These are phyloP conservation scores for Ascosphaera apis DNA, from an alignment of 2,329 filamentous ascomycete genomes.

Conservation along the genomic window DNA sequence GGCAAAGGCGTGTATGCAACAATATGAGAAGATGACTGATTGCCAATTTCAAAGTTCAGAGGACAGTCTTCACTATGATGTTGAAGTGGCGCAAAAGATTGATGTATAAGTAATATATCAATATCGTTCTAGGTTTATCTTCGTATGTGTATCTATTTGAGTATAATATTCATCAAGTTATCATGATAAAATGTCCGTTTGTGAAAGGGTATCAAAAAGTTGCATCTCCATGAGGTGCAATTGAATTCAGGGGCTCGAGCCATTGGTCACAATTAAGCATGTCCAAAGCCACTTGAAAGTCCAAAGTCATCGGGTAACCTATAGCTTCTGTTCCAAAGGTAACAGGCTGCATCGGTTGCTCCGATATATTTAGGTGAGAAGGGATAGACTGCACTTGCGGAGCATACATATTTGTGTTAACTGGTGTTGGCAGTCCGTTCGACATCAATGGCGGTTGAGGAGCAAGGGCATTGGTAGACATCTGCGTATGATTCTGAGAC, in stretches of 20 bases:
- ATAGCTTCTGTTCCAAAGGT: neutral
- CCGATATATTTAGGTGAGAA: neutral
- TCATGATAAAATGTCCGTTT: too few relatives aligned
- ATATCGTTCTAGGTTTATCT: too few relatives aligned
- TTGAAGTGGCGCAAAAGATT: neutral
- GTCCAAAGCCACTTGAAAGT: neutral
- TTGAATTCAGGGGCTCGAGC: neutral
- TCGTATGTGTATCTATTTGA: too few relatives aligned
- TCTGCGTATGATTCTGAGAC: neutral
- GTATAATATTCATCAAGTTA: too few relatives aligned
- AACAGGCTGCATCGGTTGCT: neutral
- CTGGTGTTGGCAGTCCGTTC: neutral
- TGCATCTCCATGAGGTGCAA: neutral
- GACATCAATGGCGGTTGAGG: neutral
- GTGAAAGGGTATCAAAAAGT: too few relatives aligned
- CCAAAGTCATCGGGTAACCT: neutral
- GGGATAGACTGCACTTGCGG: neutral
- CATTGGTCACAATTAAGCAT: neutral
- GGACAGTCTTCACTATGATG: neutral
- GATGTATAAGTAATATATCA: too few relatives aligned
- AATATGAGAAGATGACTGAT: neutral
- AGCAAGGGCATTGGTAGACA: too few relatives aligned
- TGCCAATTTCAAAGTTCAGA: neutral
- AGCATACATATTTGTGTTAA: neutral
- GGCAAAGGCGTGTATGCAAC: neutral